Base-by-base conservation (phyloP, 805 yeast genomes). In the Myxozyma mucilagina region DNA sequence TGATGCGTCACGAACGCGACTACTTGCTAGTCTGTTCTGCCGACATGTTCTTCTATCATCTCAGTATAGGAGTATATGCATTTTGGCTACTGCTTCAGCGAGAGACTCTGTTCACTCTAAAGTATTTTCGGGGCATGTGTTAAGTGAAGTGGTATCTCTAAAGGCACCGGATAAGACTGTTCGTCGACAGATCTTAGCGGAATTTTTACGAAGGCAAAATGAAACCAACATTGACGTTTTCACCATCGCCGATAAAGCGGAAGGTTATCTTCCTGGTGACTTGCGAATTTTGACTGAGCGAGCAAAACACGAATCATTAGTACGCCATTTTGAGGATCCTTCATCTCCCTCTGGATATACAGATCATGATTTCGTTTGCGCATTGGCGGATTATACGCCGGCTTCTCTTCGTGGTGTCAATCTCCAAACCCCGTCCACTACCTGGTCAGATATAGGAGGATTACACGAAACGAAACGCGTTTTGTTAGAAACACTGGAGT, bases 381-480 rank as follows among this genome's bases (percentile, higher is more conserved):
- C 96, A 0, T 70, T 88, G n/a, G 72, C 79, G 11, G 89, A 84
- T 0, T 93, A 82, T 67, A 82, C 85, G 0, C 97, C 98, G 0
- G 84, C 96, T 0, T 85, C 90, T 50, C 75, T 93, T 56, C 81
- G 97, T 56, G 96, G 96, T 0, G 96, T 90, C 6, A 90, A 90
- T 71, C 77, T 92, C 10, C 90, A 90, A 67, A 90, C 89, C 68
- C 85, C 93, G 0, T 74, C 84, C 0, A 83, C 85, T 0, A 81
- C 82, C 49, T 93, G 99, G 99, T 69, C 79, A 1, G 96, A 91
- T 67, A 90, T 93, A 66, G 99, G 98, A 6, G 99, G 97, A 0
- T 76, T 93, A 57, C 76, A 76, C 18, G 87, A 84, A 14, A 94
- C 96, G 1, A 93, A 93, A 70, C 78, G 81, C 9, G 77, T 90